A percentile compares a stretch with the other conserved stretches of the same genome.
phyloP scores from a whole-genome alignment of 2,329 filamentous ascomycete species.

The Apiospora marii region DNA sequence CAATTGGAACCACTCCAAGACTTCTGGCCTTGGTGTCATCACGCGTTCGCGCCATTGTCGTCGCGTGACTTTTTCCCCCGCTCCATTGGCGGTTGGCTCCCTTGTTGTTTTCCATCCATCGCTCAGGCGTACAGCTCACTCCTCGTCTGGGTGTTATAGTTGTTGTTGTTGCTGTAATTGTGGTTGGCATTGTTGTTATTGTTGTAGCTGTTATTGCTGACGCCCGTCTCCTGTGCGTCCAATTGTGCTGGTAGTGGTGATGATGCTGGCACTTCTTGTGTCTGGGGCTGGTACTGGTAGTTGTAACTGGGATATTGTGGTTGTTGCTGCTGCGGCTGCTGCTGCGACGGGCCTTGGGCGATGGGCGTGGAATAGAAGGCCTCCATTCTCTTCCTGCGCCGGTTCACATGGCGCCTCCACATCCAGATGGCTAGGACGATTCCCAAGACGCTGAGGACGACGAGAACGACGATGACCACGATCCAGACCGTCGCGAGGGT shows the following conservation, averaged over 20 bases:
- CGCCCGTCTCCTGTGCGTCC: neutral
- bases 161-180: neutral
- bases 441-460: neutral
- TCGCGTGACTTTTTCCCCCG: too few species aligned
- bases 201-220: neutral
- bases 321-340: neutral
- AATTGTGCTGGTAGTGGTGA: neutral
- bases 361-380: constrained; percentile 1
- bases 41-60: neutral
- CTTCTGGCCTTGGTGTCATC: neutral
- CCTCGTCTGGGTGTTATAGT: neutral
- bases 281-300: neutral
- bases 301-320: neutral
- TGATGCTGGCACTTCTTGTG: neutral
- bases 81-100: neutral
- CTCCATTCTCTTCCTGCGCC: constrained; percentile 1
- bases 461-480: neutral
- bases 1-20: neutral
- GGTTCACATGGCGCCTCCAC: neutral
- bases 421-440: neutral
- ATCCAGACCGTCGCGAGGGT: constrained; percentile 5
- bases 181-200: neutral
- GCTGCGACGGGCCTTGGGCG: neutral
- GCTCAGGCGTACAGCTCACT: constrained; percentile 11
- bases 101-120: neutral